Base-by-base conservation (phyloP, 768 basidiomycete genomes). In the Mycena vulgaris region DNA sequence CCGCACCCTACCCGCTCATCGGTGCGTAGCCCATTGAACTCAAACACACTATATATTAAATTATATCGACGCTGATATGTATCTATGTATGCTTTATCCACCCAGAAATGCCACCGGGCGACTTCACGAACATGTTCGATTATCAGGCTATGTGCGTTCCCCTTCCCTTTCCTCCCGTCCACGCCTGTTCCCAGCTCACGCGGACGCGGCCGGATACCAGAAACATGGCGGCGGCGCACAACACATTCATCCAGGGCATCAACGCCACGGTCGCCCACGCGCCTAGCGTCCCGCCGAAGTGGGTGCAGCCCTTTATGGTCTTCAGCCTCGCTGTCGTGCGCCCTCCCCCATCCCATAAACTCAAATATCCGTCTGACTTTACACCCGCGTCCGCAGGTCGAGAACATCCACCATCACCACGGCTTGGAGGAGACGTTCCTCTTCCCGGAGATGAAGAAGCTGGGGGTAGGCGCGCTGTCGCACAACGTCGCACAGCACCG, bases 211-310 rank as follows among this genome's bases (percentile, higher is more conserved):
- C 37, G 2, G n/a, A 35, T 25, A 28, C 21, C 30, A 71, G 66
- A 37, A 75, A 77, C 35, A 78, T 78, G 76, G 59, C 69, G 6
- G 51, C 72, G 17, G 73, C 73, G 0, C 77, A 78, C 63, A 78
- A 78, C 40, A 58, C 70, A 31, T 69, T 78, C 52, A 74, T 78
- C 21, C 76, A 76, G 30, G 66, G 70, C 14, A 42, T 76, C 16
- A 78, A 78, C 39, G 63, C 72, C 5, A 75, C 76, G 30, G 71
- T 72, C 10, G 13, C 37, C 27, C 57, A 71, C 17, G 77, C 74
- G 19, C 64, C 73, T 13, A 52, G 23, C 1, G 52, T 78, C 37
- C 45, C 60, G 9, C 40, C 52, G 5, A 68, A 66, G 21, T 73
- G 75, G 55, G 68, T 74, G 17, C 23, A 51, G 33, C 69, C 75